Conservation (phyloP, 495 filamentous ascomycete genomes). For the Podospora pseudocomata region DNA sequence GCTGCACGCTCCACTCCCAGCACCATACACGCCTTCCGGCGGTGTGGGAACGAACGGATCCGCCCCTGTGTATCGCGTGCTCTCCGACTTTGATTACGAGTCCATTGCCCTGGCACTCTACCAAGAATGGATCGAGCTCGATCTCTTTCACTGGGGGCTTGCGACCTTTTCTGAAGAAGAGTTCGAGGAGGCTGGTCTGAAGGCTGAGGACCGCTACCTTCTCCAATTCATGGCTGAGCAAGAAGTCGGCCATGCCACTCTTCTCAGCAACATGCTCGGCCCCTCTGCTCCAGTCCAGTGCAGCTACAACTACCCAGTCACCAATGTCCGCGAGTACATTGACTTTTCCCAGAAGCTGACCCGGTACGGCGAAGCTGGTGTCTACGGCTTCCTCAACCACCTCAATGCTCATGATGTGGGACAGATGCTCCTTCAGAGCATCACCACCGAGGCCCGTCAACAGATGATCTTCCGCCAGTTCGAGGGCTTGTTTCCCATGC, state of each 20-base stretch:
- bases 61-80: constrained; percentile 64
- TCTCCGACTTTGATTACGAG: constrained; percentile 73
- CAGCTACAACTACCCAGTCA: constrained; percentile 77
- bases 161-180: constrained; percentile 66
- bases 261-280: constrained; percentile 80
- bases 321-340: constrained; percentile 71
- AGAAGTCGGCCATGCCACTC: constrained; percentile 74
- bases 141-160: constrained; percentile 79
- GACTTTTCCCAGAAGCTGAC: constrained; percentile 88
- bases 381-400: constrained; percentile 80
- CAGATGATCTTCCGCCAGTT: constrained; percentile 89
- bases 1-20: constrained; percentile 60
- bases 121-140: constrained; percentile 85
- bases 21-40: constrained; percentile 70
- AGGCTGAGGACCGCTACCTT: constrained; percentile 62
- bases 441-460: constrained; percentile 82
- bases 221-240: constrained; percentile 86
- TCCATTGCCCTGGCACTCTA: constrained; percentile 68
- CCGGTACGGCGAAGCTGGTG: constrained; percentile 75
- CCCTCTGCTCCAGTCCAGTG: constrained; percentile 69
- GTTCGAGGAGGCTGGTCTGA: constrained; percentile 65
- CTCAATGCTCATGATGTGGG: constrained; percentile 73
- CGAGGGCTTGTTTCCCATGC: constrained; percentile 78
- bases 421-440: constrained; percentile 67
- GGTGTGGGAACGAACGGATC: constrained; percentile 78